These are phyloP conservation scores for Takakia lepidozioides DNA, from an alignment of 225 moss, liverwort and hornwort species.

Conservation along the genomic window DNA sequence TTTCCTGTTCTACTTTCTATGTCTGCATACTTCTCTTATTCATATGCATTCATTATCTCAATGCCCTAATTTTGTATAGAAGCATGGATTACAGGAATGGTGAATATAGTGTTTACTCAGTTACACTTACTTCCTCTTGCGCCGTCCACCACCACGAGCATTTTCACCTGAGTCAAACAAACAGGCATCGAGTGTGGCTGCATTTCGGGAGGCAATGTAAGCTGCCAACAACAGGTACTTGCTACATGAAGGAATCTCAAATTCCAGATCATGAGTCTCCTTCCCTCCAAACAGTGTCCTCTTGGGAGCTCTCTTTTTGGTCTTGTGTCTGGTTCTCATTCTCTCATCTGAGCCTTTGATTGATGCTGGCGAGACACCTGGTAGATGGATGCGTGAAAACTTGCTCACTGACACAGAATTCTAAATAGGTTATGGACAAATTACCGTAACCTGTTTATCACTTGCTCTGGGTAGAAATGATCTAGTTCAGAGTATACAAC, in stretches of 20 bases:
- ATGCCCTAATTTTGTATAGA: too few relatives aligned
- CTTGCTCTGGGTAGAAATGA: too few relatives aligned
- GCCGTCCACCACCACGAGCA: conserved; percentile 25
- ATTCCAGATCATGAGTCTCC: conserved; percentile 34
- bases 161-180: conserved; percentile 72
- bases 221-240: conserved; percentile 82
- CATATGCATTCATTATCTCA: too few relatives aligned
- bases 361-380: conserved; percentile 8
- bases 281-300: conserved; percentile 17
- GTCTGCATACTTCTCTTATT: too few relatives aligned
- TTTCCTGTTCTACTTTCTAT: too few relatives aligned
- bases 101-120: too few relatives aligned
- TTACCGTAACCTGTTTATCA: too few relatives aligned
- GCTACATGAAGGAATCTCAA: conserved; percentile 78
- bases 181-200: conserved; percentile 76
- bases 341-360: conserved; percentile 21
- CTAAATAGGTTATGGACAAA: too few relatives aligned
- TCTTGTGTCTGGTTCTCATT: conserved; percentile 18
- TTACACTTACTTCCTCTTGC: conserved; percentile 54
- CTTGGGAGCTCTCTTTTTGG: conserved; percentile 21
- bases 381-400: too few relatives aligned
- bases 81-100: too few relatives aligned
- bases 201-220: conserved; percentile 91
- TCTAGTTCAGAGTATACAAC: too few relatives aligned
- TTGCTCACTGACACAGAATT: too few relatives aligned